These are phyloP conservation scores for Sabuloglossum arenarium DNA, from an alignment of 495 filamentous ascomycete species.

Conservation along the genomic window DNA sequence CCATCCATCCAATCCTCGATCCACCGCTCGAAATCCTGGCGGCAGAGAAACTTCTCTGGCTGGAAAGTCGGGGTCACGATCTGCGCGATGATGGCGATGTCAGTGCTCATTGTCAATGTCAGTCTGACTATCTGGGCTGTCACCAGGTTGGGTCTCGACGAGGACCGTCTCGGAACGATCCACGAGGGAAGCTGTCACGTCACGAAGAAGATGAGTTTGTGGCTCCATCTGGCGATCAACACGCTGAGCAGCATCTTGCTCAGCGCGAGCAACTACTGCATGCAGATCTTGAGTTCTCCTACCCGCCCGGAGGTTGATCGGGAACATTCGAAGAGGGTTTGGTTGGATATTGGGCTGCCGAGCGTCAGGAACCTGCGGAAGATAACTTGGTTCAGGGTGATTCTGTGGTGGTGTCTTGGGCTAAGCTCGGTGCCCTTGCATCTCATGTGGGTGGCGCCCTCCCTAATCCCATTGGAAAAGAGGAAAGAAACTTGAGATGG, in stretches of 20 bases:
- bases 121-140: not conserved
- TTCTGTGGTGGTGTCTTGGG: not conserved
- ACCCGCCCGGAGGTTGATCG: conserved; percentile 20
- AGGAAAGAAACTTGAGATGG: not conserved
- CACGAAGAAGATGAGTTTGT: conserved; percentile 10
- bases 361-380: conserved; percentile 18
- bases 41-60: not conserved
- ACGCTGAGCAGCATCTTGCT: conserved; percentile 20
- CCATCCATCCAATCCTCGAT: too few species aligned
- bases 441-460: not conserved
- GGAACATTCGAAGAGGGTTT: conserved; percentile 16
- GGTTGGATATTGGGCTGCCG: conserved; percentile 22
- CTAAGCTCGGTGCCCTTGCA: not conserved
- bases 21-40: too few species aligned
- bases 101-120: not conserved
- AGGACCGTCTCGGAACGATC: not conserved
- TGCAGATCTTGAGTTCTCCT: conserved; percentile 22
- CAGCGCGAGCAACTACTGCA: conserved; percentile 23
- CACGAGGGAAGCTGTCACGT: not conserved
- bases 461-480: not conserved
- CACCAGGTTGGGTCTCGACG: not conserved
- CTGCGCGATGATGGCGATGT: not conserved
- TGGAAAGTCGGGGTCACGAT: not conserved
- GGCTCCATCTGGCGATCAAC: conserved; percentile 20
- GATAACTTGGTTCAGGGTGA: conserved; percentile 1